Evolutionary conservation across 169 alveolate genomes (phyloP).

Genomic region (Plasmodium gonderi): DNA sequence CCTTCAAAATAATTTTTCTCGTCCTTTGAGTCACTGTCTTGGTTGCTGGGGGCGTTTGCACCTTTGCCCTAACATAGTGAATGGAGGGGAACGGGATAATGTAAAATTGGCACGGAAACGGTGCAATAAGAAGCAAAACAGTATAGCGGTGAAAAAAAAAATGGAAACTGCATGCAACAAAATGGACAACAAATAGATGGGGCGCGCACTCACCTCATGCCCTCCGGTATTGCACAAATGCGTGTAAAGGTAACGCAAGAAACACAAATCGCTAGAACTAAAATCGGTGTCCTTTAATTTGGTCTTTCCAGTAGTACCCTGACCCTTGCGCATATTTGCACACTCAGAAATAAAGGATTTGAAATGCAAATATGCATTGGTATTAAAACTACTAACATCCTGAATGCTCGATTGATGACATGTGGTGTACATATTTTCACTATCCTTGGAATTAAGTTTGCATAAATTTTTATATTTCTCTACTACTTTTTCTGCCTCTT

Average conservation of each 20-base stretch:
- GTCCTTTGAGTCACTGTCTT: constrained; percentile 19
- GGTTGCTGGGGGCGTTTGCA: not conserved
- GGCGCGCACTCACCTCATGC: constrained; percentile 32
- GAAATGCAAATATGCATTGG: constrained; percentile 32
- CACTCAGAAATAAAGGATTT: constrained; percentile 38
- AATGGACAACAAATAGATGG: not conserved
- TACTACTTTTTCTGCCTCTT: constrained; percentile 64
- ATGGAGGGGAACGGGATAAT: not conserved
- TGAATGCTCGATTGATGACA: constrained; percentile 11
- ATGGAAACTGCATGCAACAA: too few species aligned
- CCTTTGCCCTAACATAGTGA: constrained; percentile 11
- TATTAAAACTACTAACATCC: not conserved
- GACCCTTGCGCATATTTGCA: constrained; percentile 32
- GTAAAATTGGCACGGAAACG: too few species aligned
- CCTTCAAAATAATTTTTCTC: constrained; percentile 16
- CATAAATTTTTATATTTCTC: constrained; percentile 52
- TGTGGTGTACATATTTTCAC: constrained; percentile 65
- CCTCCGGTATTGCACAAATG: not conserved
- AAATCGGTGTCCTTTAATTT: not conserved
- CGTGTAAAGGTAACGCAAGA: constrained; percentile 7
- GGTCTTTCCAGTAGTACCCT: constrained; percentile 8
- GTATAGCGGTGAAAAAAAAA: too few species aligned
- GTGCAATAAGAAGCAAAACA: too few species aligned
- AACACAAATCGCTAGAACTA: constrained; percentile 6
- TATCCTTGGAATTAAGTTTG: constrained; percentile 54